Evolutionary conservation across 2,329 filamentous ascomycete genomes (phyloP).

Genomic region (Proliferodiscus dingleyae): DNA sequence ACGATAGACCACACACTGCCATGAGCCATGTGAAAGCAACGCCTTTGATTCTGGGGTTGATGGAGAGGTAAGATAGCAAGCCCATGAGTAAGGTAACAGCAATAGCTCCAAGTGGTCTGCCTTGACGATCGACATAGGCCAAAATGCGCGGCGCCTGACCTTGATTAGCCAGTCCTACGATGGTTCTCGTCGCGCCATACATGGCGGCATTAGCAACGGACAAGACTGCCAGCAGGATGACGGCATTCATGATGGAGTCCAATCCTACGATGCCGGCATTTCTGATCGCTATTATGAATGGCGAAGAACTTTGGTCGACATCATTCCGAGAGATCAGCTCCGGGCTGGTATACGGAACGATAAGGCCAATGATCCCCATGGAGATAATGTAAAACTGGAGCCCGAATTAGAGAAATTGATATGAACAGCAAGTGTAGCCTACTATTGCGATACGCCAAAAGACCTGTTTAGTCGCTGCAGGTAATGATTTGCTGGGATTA

Average conservation of each 20-base stretch:
- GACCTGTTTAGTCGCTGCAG: slow-evolving; percentile 88
- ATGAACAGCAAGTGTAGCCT: slow-evolving; percentile 27
- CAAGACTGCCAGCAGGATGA: slow-evolving; percentile 85
- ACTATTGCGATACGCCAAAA: slow-evolving; percentile 87
- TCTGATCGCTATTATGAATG: slow-evolving; percentile 89
- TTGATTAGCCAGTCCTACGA: slow-evolving; percentile 85
- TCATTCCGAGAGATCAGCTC: slow-evolving; percentile 54
- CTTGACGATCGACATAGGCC: slow-evolving; percentile 76
- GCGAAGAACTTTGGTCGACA: slow-evolving; percentile 72
- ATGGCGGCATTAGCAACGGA: slow-evolving; percentile 91
- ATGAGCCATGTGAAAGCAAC: slow-evolving; percentile 76
- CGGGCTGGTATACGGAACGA: slow-evolving; percentile 68
- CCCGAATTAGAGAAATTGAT: slow-evolving; percentile 49
- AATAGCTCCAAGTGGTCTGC: slow-evolving; percentile 73
- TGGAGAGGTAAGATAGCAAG: slow-evolving; percentile 72
- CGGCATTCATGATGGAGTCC: slow-evolving; percentile 85
- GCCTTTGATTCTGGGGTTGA: slow-evolving; percentile 45
- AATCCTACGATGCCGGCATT: slow-evolving; percentile 77
- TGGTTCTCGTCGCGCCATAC: slow-evolving; percentile 83
- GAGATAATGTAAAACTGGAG: slow-evolving; percentile 77
- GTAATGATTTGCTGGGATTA: slow-evolving; percentile 76
- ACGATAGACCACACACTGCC: slow-evolving; percentile 66
- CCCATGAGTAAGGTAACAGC: slow-evolving; percentile 60
- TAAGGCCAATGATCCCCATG: slow-evolving; percentile 72
- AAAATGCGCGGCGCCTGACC: slow-evolving; percentile 73